Evolutionary conservation across 345 rosid species (phyloP), one percentile per base, ranked within the genome.

Genomic region (Eucalyptus melliodora): DNA sequence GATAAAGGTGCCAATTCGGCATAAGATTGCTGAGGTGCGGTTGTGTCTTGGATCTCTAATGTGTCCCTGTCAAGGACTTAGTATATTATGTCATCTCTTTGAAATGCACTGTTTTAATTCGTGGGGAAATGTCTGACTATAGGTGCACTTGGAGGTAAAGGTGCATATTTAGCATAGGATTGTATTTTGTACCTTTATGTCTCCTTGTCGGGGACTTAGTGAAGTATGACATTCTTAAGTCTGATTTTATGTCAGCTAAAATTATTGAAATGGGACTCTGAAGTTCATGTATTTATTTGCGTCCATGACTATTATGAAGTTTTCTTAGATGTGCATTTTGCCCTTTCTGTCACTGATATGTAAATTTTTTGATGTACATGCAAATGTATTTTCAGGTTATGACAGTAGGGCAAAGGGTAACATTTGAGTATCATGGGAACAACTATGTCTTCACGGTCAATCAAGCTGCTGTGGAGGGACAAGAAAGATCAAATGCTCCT

Each of bases 341-440:
- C 24, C 44, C 82, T 72, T 72, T 72, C 82, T 72, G 82, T 72
- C 82, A 9, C 26, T 34, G 13, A 72, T 72, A 34, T 5, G 11
- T 34, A 5, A 56, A 34, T 5, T 72, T 34, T 72, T 72, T 72
- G 26, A 72, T 34, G 82, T 72, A 72, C 10, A 34, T 72, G 45
- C 11, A 72, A 72, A 34, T 34, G 44, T 72, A 34, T 72, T 31
- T 93, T 91, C 95, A 98, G 99, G 95, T 98, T 92, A 92, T 98
- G 98, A 97, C 99, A 30, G 93, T 94, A 1, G 99, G 99, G 80
- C 99, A 98, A 93, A 95, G 94, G 89, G 99, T 93, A 55, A 89
- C 96, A 44, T 98, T 97, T 87, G 99, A 97, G 92, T 96, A 95
- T 92, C 99, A 95, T 88, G 99, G 99, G 88, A 98, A 91, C 91